Evolutionary conservation across 352 stramenopile species (phyloP).

Genomic region (Pythium brachiatum): DNA sequence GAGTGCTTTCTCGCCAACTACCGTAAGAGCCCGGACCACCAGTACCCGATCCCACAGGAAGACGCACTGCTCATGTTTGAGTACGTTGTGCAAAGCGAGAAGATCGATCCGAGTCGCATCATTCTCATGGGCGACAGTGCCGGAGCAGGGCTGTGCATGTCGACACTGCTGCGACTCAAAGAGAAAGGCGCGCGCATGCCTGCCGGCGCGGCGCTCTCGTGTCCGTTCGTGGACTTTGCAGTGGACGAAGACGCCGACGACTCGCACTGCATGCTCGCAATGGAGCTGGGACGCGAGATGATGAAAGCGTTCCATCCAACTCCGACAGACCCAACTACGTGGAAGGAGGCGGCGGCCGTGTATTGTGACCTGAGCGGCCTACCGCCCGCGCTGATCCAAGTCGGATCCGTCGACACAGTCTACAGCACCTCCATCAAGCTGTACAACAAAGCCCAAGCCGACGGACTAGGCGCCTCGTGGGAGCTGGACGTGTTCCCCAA

Average conservation of each 20-base stretch:
- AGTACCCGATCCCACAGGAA: slow-evolving; percentile 42
- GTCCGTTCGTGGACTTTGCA: slow-evolving; percentile 49
- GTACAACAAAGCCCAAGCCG: slow-evolving; percentile 26
- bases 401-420: slow-evolving; percentile 47
- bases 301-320: slow-evolving; percentile 28
- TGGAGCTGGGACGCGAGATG: slow-evolving; percentile 37
- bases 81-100: slow-evolving; percentile 31
- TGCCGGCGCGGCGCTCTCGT: slow-evolving; percentile 37
- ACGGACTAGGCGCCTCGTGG: slow-evolving; percentile 27
- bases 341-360: slow-evolving; percentile 38
- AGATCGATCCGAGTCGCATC: slow-evolving; percentile 31
- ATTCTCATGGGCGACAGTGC: slow-evolving; percentile 55
- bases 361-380: slow-evolving; percentile 40
- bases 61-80: slow-evolving; percentile 49
- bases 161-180: slow-evolving; percentile 41
- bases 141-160: slow-evolving; percentile 43
- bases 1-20: slow-evolving; percentile 69
- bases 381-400: slow-evolving; percentile 44
- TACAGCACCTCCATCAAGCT: slow-evolving; percentile 40
- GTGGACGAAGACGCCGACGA: slow-evolving; percentile 26
- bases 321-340: slow-evolving; percentile 11
- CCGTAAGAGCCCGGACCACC: slow-evolving; percentile 48
- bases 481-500: slow-evolving; percentile 48
- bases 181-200: slow-evolving; percentile 25
- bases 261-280: slow-evolving; percentile 48